Base-by-base conservation (phyloP, 257 asterid species). In the Lithospermum erythrorhizon region DNA sequence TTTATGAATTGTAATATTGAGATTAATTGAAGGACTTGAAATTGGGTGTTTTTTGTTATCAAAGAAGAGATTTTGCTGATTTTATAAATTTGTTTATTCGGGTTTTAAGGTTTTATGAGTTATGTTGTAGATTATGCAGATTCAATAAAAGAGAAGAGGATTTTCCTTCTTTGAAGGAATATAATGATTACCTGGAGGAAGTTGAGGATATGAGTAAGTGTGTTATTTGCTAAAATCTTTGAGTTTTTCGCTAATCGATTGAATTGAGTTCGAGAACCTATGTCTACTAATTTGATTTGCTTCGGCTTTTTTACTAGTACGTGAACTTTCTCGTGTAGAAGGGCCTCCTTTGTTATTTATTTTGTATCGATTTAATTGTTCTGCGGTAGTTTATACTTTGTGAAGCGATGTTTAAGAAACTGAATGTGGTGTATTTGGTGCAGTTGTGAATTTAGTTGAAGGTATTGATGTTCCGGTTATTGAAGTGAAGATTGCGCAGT, bases 151-250 rank as follows among this genome's bases (percentile, higher is more conserved):
- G 87, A 75, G 95, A 84, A 62, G 98, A 93, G 57, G 96, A 88
- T 70, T 88, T 91, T 65, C 68, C 84, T 9, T 82, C 94, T 2
- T 77, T 84, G 63, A 81, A 65, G 79, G 98, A 91, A 32, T 91
- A 75, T 73, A 86, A 91, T 68, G 98, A 88, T 75, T 91, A 88
- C 79, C 74, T 91, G 77, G 98, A 91, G 76, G 97, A 91, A 78
- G 95, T 93, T 61, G 98, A 93, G 82, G 95, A 93, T 67, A 89
- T 93, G 97, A 72, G 98, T 91, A 81, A 71, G 96, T 76, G 64
- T 66, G 57, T 59, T 21, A 21, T 29, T 47, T 54, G 54, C 24
- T 25, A 22, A 55, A 56, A 62, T 23, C 14, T 58, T 25, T 18
- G 24, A 23, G 67, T 72, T 70, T 48, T 58, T 52, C 16, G 29